Evolutionary conservation across 306 rosid species (phyloP).

Genomic region (Gillenia trifoliata): DNA sequence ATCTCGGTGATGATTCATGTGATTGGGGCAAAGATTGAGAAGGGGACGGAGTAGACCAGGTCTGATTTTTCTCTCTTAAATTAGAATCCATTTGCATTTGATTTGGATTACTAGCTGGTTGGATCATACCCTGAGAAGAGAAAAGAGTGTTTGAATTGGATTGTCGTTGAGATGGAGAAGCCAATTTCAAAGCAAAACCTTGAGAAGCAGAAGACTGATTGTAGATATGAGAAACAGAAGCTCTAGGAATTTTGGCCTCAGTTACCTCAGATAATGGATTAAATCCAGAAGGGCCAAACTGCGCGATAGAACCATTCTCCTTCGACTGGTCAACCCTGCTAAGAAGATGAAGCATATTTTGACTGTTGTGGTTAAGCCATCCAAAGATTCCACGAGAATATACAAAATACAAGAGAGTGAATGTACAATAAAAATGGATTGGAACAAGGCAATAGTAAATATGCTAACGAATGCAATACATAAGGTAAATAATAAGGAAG

Average conservation of each 20-base stretch:
- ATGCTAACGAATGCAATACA: not conserved
- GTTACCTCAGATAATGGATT: slow-evolving; percentile 27
- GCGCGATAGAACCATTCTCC: slow-evolving; percentile 23
- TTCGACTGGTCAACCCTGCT: slow-evolving; percentile 36
- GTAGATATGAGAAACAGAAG: slow-evolving; percentile 29
- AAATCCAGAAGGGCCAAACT: slow-evolving; percentile 28
- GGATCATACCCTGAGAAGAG: slow-evolving; percentile 31
- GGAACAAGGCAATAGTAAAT: not conserved
- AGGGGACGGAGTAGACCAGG: slow-evolving; percentile 23
- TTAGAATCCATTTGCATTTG: slow-evolving; percentile 25
- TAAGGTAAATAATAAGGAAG: not conserved
- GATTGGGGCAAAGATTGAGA: slow-evolving; percentile 26
- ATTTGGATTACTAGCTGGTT: slow-evolving; percentile 28
- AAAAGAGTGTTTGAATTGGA: slow-evolving; percentile 25
- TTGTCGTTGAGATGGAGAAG: slow-evolving; percentile 34
- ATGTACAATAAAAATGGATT: not conserved
- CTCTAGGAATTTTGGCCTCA: slow-evolving; percentile 16
- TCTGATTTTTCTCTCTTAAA: slow-evolving; percentile 29
- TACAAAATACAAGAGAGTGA: not conserved
- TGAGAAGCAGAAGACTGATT: slow-evolving; percentile 34
- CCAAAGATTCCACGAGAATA: slow-evolving; percentile 8
- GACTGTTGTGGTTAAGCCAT: slow-evolving; percentile 28
- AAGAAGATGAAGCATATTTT: slow-evolving; percentile 40
- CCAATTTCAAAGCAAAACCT: slow-evolving; percentile 40
- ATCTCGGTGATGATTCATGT: slow-evolving; percentile 31